Base-by-base conservation (phyloP, 129 eudicot species). In the Dittrichia graveolens region DNA sequence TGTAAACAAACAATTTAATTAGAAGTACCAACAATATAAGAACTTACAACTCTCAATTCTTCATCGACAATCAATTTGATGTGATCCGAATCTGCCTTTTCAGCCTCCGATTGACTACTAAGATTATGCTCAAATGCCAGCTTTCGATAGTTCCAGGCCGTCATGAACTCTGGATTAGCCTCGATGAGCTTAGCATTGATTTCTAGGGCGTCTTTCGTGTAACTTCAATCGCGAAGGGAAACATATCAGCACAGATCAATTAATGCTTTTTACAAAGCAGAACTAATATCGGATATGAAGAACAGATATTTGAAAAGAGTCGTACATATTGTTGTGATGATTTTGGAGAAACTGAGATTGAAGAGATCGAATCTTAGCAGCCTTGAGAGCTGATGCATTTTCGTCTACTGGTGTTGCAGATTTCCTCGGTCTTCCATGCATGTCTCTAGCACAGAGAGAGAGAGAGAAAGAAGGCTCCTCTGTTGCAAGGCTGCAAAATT, bases 141-240 rank as follows among this genome's bases (percentile, higher is more conserved):
- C 74, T 94, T 94, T 18, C 97, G 84, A 62, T 86, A 94, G 76
- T 94, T 94, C 99, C 99, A 94, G 43, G 89, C 99, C 1, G 97
- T 85, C 77, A 82, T 71, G 53, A 78, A 84, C 83, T 94, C 99
- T 0, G 97, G 99, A 78, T 94, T 94, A 5, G 72, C 69, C 68
- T 82, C 89, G 31, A 90, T 48, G 11, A 94, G 93, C 80, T 86
- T 86, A 4, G 95, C 87, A 41, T 83, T 90, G 24, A 84, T 45
- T 14, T 83, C 91, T 31, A 90, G 67, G 45, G 97, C 99, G 83
- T 94, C 97, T 75, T 86, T 83, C 3, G 96, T 87, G 81, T 90
- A 94, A 8, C 99, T 94, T 69, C 62, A 66, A 8, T 15, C 24
- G 35, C 48, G 14, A 48, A 65, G 2, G 3, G 3, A 48, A 54